Base-by-base conservation (phyloP, 2,329 filamentous ascomycete genomes). In the Ilyonectria mors-panacis region DNA sequence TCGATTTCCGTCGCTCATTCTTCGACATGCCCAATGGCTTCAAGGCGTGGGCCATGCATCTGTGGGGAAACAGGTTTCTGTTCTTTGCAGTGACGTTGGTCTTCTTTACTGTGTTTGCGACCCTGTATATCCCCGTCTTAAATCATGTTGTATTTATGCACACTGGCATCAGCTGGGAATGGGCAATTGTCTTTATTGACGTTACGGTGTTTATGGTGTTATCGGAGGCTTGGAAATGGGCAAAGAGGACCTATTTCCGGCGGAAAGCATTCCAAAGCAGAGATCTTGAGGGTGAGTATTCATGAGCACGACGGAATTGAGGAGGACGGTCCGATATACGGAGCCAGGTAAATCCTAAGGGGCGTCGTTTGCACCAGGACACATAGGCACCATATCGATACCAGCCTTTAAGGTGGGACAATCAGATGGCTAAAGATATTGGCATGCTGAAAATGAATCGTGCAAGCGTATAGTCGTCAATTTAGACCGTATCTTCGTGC, bases 51-150 rank as follows among this genome's bases (percentile, higher is more conserved):
- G 68, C 87, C 67, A 68, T 80, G 51, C 86, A 90, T 19, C 72
- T 88, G 9, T 88, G 85, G 86, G 76, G 81, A 55, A 89, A 89
- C 77, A 79, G 84, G 70, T 88, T 89, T 77, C 77, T 85, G 17
- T 85, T 85, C 75, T 85, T 78, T 73, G 78, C 82, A 2, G 80
- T 85, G 15, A 82, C 87, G 47, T 78, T 86, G 6, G 89, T 88
- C 6, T 87, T 88, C 67, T 73, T 90, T 19, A 84, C 85, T 4
- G 84, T 89, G 0, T 89, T 91, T 71, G 88, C 88, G 0, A 85
- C 86, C 3, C 79, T 91, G 1, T 94, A 94, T 72, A 92, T 93
- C 60, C 91, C 91, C 0, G 87, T 87, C n/a, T 83, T 93, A 72
- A 92, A 92, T 76, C 84, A 85, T 9, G 80, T 83, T 1, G 90